Evolutionary conservation across 2,329 filamentous ascomycete species (phyloP), one percentile per base, ranked within the genome.

Genomic region (Phialemoniopsis sp.): DNA sequence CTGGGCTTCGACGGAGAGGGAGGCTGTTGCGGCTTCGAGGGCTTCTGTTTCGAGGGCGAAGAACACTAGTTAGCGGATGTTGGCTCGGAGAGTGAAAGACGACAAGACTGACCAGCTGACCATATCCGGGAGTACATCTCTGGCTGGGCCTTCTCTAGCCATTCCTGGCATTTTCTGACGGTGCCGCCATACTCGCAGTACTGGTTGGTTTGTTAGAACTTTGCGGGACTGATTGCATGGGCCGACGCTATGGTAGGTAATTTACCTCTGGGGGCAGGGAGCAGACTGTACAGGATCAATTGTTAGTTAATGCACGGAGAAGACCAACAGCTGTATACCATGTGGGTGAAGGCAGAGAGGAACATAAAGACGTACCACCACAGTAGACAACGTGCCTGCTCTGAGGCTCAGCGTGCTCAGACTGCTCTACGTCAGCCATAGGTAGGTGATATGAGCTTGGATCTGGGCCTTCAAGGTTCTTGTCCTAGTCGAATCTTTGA

Each of bases 131-230:
- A 65, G 65, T 95, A 94, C 61, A 96, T 69, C 34, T 76, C 72
- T 4, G 82, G 78, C 53, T 95, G 76, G 49, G 81, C 76, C 48
- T 82, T 78, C 56, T 88, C 71, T 15, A 98, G 81, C 93, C 93
- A 98, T 63, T 97, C 90, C 64, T 91, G 86, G 70, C 93, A 98
- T 70, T 96, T 98, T 68, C 89, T 95, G 17, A 86, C 84, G 30
- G 90, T 97, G 49, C 90, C 91, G 58, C 93, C 93, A 66, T 96
- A 97, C 69, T 98, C 93, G 73, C 93, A 98, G 70, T 96, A 98
- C 93, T 97, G 68, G 21, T 6, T 26, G 21, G 21, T 26, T n/a
- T n/a, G 21, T 26, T 26, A 26, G 21, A 10, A 26, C 21, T 51
- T 64, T 56, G 45, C 44, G 38, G 39, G 43, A 52, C 37, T 49